Conservation (phyloP, 2,329 filamentous ascomycete species). For the Diaporthe humulicola region DNA sequence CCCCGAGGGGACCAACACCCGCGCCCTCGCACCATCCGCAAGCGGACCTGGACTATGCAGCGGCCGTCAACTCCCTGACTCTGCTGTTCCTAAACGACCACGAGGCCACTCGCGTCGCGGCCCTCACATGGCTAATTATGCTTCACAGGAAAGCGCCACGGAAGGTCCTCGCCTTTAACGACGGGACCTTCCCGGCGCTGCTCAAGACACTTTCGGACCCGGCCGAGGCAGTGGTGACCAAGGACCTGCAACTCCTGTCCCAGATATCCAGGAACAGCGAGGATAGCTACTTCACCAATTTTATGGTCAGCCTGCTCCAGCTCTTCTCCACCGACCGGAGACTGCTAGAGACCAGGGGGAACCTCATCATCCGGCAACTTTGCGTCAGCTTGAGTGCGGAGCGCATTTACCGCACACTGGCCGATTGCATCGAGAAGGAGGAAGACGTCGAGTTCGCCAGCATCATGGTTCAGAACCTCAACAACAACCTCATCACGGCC, state of each 20-base stretch:
- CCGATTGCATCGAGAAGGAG: constrained; percentile 96
- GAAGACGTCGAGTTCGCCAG: constrained; percentile 99
- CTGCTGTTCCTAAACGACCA: constrained; percentile 96
- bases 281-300: constrained; percentile 96
- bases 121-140: constrained; percentile 97
- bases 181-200: constrained; percentile 95
- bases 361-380: constrained; percentile 95
- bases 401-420: constrained; percentile 93
- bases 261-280: constrained; percentile 98
- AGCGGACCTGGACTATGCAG: constrained; percentile 92
- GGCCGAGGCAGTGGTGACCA: constrained; percentile 94
- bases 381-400: constrained; percentile 94
- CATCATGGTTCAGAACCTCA: constrained; percentile 99
- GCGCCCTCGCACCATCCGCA: constrained; percentile 59
- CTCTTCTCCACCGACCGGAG: constrained; percentile 95
- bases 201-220: constrained; percentile 97
- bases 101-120: constrained; percentile 93
- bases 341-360: constrained; percentile 90
- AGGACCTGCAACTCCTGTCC: constrained; percentile 91
- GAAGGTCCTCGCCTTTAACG: constrained; percentile 95
- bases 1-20: constrained; percentile 60
- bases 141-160: constrained; percentile 93
- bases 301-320: constrained; percentile 97
- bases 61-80: constrained; percentile 92
- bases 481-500: constrained; percentile 98